Percentiles rank a stretch among this genome's conserved stretches.
phyloP scores from a whole-genome alignment of 495 filamentous ascomycete genomes.

The Daldinia caldariorum region DNA sequence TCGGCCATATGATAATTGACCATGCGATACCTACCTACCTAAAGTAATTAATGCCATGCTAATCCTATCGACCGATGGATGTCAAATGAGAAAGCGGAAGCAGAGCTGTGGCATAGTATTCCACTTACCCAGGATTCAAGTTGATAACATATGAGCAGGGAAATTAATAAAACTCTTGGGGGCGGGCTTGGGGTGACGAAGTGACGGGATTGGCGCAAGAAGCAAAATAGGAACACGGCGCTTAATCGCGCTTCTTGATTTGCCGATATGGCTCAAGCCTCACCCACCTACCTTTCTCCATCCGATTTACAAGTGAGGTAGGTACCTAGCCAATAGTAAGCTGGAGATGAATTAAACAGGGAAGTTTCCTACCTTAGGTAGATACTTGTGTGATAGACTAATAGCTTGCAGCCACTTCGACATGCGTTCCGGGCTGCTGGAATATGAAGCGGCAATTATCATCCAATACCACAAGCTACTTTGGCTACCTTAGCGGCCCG shows the following conservation, averaged over 20 bases:
- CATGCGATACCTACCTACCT: not conserved
- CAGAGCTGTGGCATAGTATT: constrained; percentile 1
- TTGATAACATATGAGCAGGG: constrained; percentile 19
- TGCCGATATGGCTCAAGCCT: constrained; percentile 6
- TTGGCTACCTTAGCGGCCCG: too few relatives aligned
- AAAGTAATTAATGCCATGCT: not conserved
- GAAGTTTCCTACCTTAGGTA: not conserved
- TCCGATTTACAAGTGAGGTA: constrained; percentile 1
- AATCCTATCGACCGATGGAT: constrained; percentile 13
- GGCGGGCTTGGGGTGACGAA: constrained; percentile 20
- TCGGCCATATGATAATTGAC: constrained; percentile 5
- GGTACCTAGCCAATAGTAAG: not conserved
- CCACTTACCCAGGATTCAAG: constrained; percentile 15
- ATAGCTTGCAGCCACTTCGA: constrained; percentile 12
- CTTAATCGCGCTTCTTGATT: constrained; percentile 39
- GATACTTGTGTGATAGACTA: constrained; percentile 40
- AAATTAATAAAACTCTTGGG: constrained; percentile 22
- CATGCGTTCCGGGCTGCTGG: constrained; percentile 27
- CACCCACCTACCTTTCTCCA: constrained; percentile 17
- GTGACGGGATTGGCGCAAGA: constrained; percentile 34
- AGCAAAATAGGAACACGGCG: constrained; percentile 23
- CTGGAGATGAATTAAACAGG: not conserved
- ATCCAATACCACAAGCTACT: not conserved
- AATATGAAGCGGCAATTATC: constrained; percentile 19
- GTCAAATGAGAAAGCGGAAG: constrained; percentile 26